Base-by-base conservation (phyloP, 2,329 filamentous ascomycete genomes). In the Aulographum hederae region DNA sequence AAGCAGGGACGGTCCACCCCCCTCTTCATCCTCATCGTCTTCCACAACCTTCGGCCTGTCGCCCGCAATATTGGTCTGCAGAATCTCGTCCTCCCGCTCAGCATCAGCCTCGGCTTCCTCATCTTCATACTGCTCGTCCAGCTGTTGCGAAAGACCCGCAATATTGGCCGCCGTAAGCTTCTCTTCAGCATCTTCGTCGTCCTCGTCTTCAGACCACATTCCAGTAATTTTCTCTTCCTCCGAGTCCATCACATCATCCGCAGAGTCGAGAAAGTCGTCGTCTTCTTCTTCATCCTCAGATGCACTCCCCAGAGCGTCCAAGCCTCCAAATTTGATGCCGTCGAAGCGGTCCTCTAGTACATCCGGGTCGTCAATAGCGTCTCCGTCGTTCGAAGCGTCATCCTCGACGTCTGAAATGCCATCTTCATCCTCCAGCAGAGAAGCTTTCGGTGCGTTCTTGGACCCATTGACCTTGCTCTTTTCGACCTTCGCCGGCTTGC, bases 121-220 rank as follows among this genome's bases (percentile, higher is more conserved):
- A 37, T 77, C 67, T 28, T 78, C 78, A 47, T 69, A 62, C 48
- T 89, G 63, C 46, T 69, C 63, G 50, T 98, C 86, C 35, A 98
- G 57, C 52, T 84, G 86, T 43, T 73, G 67, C 34, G 86, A 85
- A 34, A 98, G 61, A 36, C 89, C 89, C 45, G 78, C 89, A 39
- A 98, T 95, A 54, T 98, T 98, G 39, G 89, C 89, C 2, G 85
- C 85, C 32, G 82, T 98, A 42, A 98, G 67, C 51, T 75, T 77
- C 57, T 94, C 85, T 56, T 93, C 82, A 4, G 73, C 76, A 44
- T 91, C 82, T 40, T 86, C 80, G 43, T 91, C 84, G 47, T 95
- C 86, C 40, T 95, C 89, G 47, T 95, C 86, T 41, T 95, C 86
- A 0, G 89, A 95, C 63, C 92, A 98, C 63, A 93, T 81, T 40